phyloP scores from a whole-genome alignment of 148 eudicot species.

The Amaranthus palmeri region DNA sequence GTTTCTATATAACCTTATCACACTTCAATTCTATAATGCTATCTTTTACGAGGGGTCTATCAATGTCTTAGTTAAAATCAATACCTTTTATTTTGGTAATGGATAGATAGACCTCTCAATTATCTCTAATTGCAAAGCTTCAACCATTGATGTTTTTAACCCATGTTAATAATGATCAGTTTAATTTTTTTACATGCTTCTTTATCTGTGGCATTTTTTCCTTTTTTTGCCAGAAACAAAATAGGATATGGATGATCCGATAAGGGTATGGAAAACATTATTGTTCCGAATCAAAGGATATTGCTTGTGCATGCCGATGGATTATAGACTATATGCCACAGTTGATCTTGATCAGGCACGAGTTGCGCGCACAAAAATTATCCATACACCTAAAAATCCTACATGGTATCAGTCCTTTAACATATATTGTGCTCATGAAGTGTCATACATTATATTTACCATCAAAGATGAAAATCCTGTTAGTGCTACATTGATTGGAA shows the following conservation, averaged over 20 bases:
- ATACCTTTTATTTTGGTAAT: no score
- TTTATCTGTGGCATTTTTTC: no score
- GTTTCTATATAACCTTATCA: no score
- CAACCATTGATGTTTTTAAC: no score
- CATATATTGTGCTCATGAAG: conserved; percentile 60
- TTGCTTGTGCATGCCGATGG: conserved; percentile 37
- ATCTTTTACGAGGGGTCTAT: no score
- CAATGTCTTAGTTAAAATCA: no score
- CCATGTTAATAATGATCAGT: no score
- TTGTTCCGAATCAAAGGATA: conserved; percentile 38
- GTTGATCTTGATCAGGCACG: conserved; percentile 65
- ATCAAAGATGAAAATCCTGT: conserved; percentile 60
- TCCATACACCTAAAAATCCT: conserved; percentile 39
- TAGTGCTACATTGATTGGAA: conserved; percentile 70
- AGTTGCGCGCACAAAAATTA: conserved; percentile 52
- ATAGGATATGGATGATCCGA: conserved; percentile 29
- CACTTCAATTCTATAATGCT: no score
- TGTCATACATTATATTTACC: conserved; percentile 50
- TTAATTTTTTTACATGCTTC: no score
- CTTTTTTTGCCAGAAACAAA: background rate
- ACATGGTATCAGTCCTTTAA: conserved; percentile 54
- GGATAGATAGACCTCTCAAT: no score
- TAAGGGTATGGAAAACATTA: conserved; percentile 33
- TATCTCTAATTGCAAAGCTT: no score
- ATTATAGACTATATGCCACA: conserved; percentile 56